Evolutionary conservation across 805 yeast genomes (phyloP).

Genomic region (Saccharomycopsis synnaedendra): DNA sequence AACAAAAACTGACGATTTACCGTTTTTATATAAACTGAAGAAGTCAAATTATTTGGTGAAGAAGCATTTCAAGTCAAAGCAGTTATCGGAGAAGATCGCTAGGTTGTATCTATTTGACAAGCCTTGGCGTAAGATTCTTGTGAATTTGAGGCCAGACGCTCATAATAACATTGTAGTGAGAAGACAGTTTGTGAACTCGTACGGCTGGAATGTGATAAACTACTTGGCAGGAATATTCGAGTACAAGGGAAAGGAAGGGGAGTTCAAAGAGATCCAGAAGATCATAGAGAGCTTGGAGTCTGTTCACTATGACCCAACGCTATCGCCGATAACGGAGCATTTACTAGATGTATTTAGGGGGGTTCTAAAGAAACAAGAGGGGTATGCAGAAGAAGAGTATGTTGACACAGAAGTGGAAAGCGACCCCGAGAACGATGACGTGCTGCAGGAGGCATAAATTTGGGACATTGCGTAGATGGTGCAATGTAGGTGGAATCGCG

Average conservation of each 20-base stretch:
- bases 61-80: constrained; percentile 23
- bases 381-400: too few species aligned
- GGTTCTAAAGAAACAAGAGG: too few species aligned
- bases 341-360: too few species aligned
- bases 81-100: constrained; percentile 71
- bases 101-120: constrained; percentile 70
- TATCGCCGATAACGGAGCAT: not conserved
- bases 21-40: constrained; percentile 13
- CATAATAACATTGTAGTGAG: constrained; percentile 68
- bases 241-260: not conserved
- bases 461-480: too few species aligned
- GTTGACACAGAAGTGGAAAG: too few species aligned
- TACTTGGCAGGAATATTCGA: constrained; percentile 8
- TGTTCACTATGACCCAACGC: not conserved
- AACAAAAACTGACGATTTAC: constrained; percentile 4
- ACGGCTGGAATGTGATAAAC: constrained; percentile 66
- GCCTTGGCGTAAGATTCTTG: constrained; percentile 58
- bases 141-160: constrained; percentile 60
- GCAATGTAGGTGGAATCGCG: too few species aligned
- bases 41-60: constrained; percentile 3
- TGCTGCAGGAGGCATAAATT: too few species aligned
- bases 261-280: not conserved
- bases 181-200: constrained; percentile 65
- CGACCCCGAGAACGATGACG: too few species aligned
- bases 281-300: not conserved